Base-by-base conservation (phyloP, 768 basidiomycete species). In the Suillus clintonianus region DNA sequence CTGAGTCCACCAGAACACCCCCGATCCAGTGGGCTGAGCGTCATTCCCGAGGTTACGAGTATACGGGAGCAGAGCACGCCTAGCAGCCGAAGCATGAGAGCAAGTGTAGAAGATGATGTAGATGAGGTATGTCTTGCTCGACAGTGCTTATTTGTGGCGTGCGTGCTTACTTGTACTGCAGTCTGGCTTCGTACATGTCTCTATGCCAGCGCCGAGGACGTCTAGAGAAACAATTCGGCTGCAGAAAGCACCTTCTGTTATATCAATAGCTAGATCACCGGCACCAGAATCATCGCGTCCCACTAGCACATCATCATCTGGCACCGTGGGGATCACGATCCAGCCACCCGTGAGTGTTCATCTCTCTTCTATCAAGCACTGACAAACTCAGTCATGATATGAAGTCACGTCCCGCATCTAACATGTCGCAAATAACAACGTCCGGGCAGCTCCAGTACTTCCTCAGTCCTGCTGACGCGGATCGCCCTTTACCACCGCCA, bases 31-130 rank as follows among this genome's bases (percentile, higher is more conserved):
- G 84, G 83, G 5, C 78, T 89, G 68, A 85, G 83, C 67, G 80
- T 76, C 6, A 89, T 89, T 67, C 80, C 78, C n/a, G 86, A 88
- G 68, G 85, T 83, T 13, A 73, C 73, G 42, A 87, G 83, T 62
- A 63, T 74, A 5, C 76, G 78, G 45, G 75, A 75, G 27, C 27
- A 62, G 1, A 62, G 71, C n/a, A 70, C 68, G n/a, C 62, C 65
- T 0, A 66, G 66, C 22, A 70, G 67, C 50, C 61, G 15, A 9
- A 64, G 67, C 36, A 71, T 75, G 27, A 83, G 78, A 65, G 80
- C 81, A 22, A 71, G 68, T 42, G 68, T 64, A n/a, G 79, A 80
- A 53, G 78, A 80, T 41, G 63, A 69, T 45, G 71, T 70, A 70
- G 75, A 77, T 58, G 78, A 79, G 64, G 78, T 78, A 66, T 55